Conservation (phyloP, 2,329 filamentous ascomycete genomes). For the Trichoderma pleuroti region DNA sequence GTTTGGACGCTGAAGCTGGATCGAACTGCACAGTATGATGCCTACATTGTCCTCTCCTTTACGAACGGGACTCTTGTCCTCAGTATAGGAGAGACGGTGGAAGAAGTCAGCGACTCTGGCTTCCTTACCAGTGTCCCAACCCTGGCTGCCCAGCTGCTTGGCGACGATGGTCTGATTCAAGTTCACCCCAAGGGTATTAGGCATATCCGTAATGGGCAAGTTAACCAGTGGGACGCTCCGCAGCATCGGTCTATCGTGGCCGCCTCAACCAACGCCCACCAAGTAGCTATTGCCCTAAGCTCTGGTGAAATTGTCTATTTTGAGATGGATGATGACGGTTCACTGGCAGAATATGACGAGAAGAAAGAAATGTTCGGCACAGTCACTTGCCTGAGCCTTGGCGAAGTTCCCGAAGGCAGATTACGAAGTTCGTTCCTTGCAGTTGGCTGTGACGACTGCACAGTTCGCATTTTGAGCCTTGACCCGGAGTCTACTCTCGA, state of each 20-base stretch:
- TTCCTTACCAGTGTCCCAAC: conserved; percentile 88
- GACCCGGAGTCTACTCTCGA: conserved; percentile 88
- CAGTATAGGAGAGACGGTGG: conserved; percentile 93
- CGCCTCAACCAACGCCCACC: conserved; percentile 86
- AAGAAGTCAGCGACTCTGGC: conserved; percentile 90
- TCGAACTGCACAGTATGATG: conserved; percentile 78
- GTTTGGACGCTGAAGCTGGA: conserved; percentile 95
- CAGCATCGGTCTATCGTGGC: conserved; percentile 94
- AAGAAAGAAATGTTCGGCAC: conserved; percentile 94
- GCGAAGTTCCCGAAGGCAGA: conserved; percentile 85
- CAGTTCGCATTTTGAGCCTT: conserved; percentile 85
- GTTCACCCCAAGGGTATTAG: conserved; percentile 95
- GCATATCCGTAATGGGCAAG: conserved; percentile 72
- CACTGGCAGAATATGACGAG: conserved; percentile 89
- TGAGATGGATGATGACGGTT: conserved; percentile 90
- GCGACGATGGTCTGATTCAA: conserved; percentile 87
- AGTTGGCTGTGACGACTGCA: conserved; percentile 94
- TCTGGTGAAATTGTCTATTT: conserved; percentile 98
- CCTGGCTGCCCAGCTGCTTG: conserved; percentile 87
- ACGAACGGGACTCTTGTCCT: conserved; percentile 86
- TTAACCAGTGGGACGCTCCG: conserved; percentile 92
- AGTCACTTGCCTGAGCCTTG: conserved; percentile 90
- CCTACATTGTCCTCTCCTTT: conserved; percentile 94
- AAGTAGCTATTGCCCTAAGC: conserved; percentile 90
- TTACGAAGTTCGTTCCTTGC: conserved; percentile 88